phyloP scores from a whole-genome alignment of 495 filamentous ascomycete genomes.

The Podospora didyma region DNA sequence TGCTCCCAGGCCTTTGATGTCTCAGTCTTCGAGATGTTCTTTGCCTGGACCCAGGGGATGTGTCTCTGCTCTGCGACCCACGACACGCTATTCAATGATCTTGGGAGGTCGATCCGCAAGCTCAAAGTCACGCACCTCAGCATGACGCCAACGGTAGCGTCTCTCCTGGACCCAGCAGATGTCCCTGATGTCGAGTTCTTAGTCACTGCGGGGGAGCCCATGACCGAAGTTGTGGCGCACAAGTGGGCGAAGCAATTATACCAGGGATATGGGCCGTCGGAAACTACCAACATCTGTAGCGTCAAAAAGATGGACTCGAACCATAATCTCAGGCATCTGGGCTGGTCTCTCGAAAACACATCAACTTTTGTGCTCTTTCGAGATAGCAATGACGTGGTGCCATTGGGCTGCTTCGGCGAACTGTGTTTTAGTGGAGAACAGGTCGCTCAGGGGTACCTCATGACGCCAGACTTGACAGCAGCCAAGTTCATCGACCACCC shows the following conservation, averaged over 20 bases:
- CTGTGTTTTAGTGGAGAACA: conserved; percentile 83
- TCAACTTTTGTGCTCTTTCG: conserved; percentile 61
- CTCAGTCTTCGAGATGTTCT: conserved; percentile 79
- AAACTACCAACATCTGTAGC: conserved; percentile 73
- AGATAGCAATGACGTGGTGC: conserved; percentile 43
- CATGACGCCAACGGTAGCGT: conserved; percentile 73
- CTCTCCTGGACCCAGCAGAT: conserved; percentile 55
- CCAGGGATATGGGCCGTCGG: conserved; percentile 70
- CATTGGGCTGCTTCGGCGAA: conserved; percentile 68
- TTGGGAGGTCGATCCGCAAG: conserved; percentile 53
- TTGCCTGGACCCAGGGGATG: conserved; percentile 69
- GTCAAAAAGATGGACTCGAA: conserved; percentile 49
- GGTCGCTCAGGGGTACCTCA: conserved; percentile 69
- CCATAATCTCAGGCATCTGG: conserved; percentile 55
- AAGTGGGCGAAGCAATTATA: conserved; percentile 65
- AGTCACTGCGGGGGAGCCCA: conserved; percentile 65
- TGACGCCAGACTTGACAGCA: conserved; percentile 49
- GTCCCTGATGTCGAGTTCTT: conserved; percentile 64
- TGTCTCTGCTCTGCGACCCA: conserved; percentile 66
- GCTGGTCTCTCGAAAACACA: conserved; percentile 62
- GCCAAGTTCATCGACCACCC: conserved; percentile 63
- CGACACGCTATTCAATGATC: conserved; percentile 59
- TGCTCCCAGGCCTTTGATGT: conserved; percentile 74
- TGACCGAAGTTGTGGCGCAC: conserved; percentile 61
- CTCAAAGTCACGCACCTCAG: conserved; percentile 69